Evolutionary conservation across 2,329 filamentous ascomycete genomes (phyloP), one percentile per base, ranked within the genome.

Genomic region (Fusarium protoensiforme): DNA sequence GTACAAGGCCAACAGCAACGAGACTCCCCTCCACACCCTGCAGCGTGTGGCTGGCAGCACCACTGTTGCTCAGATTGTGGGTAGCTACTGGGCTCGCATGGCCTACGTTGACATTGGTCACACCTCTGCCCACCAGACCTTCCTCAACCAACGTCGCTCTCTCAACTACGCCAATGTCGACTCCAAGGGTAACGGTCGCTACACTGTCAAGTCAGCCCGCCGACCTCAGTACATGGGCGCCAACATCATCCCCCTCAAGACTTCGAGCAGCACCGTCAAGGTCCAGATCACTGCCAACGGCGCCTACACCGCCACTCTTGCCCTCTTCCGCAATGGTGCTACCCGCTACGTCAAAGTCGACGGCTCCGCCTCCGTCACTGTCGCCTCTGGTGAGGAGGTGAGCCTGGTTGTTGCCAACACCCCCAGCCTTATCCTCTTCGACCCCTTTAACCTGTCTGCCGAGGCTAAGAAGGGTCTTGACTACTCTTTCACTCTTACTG

Each of bases 81-180:
- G 81, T 5, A 78, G 80, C 31, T 87, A 87, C 77, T 87, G 85
- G 85, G 86, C 86, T 4, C 82, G 82, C 67, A 87, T 88, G 86
- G 86, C 86, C 8, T 87, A 84, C 66, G 84, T 85, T n/a, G 86
- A 87, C 61, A 85, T 87, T 51, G 85, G 84, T 24, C 84, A 87
- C 72, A 65, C 78, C 3, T 81, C 80, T 29, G 84, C 83, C 1
- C 80, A 81, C 24, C 73, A 80, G 11, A 66, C 80, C 41, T 87
- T 85, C 78, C 73, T 81, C 1, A 63, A 62, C 29, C 79, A 84
- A 68, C 78, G 81, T 24, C 69, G 67, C 3, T 70, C 67, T 18
- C 67, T 86, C 64, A 85, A 84, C 76, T 86, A 84, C 56, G 81
- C 81, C 60, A 86, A 86, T 72, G 77, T 86, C 8, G 84, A 86